phyloP scores from a whole-genome alignment of 1,284 basidiomycete species.

The Exobasidium cylindrosporum region DNA sequence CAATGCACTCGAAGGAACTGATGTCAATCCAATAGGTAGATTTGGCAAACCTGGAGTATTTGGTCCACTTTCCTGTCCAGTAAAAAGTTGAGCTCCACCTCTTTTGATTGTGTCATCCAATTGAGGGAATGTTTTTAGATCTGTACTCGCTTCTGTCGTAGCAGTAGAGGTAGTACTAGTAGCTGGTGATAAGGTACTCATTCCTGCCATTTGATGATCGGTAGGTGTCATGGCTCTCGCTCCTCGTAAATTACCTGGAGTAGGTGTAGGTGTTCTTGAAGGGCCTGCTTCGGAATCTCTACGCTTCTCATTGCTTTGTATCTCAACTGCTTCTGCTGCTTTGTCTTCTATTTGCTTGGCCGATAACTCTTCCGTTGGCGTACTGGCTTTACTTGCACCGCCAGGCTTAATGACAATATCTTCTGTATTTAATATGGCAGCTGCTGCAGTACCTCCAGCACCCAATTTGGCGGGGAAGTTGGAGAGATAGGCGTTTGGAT shows the following conservation, averaged over 20 bases:
- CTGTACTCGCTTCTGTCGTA: background rate
- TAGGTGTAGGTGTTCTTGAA: constrained; percentile 28
- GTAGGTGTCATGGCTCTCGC: constrained; percentile 31
- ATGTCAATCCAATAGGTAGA: constrained; percentile 21
- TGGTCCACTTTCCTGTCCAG: constrained; percentile 32
- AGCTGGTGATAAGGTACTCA: constrained; percentile 17
- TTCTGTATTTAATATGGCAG: constrained; percentile 35
- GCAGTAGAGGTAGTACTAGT: background rate
- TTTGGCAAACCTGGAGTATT: constrained; percentile 35
- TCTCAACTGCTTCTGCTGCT: constrained; percentile 14
- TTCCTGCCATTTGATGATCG: constrained; percentile 7
- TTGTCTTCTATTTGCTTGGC: background rate
- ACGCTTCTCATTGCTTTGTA: constrained; percentile 2
- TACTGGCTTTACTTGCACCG: constrained; percentile 38
- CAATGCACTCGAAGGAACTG: constrained; percentile 6
- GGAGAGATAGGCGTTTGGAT: background rate
- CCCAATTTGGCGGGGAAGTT: background rate
- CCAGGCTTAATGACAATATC: constrained; percentile 41
- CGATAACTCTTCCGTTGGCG: constrained; percentile 17
- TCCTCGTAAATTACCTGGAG: constrained; percentile 22
- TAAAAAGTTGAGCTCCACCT: constrained; percentile 21
- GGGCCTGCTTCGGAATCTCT: background rate
- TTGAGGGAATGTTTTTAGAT: constrained; percentile 17
- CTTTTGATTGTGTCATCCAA: constrained; percentile 9
- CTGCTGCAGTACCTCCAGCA: constrained; percentile 20